A percentile compares a stretch with the other conserved stretches of the same genome.
phyloP scores from a whole-genome alignment of 805 yeast genomes.

The Hanseniaspora clermontiae region DNA sequence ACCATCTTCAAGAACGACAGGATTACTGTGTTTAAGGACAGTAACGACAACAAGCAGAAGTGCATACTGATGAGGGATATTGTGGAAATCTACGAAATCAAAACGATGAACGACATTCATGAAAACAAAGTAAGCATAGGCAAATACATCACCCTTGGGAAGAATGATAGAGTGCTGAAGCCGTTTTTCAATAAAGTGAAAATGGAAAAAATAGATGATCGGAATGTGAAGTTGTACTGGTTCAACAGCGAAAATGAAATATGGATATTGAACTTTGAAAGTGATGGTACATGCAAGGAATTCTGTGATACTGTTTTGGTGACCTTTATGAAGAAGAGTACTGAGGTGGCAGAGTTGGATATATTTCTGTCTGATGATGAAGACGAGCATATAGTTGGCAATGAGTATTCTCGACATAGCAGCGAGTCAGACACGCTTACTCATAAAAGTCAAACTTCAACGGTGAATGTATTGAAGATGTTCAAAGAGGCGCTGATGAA shows the following conservation, averaged over 20 bases:
- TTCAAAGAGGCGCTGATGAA: conserved; percentile 9
- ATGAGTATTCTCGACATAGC: background rate
- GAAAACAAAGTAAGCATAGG: conserved; percentile 14
- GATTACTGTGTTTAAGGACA: background rate
- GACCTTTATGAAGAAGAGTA: background rate
- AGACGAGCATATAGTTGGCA: background rate
- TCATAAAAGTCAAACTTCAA: background rate
- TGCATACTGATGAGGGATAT: conserved; percentile 17
- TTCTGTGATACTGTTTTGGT: background rate
- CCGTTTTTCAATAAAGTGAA: conserved; percentile 58
- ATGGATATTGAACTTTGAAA: conserved; percentile 34
- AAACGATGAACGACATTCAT: conserved; percentile 18
- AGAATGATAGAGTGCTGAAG: conserved; percentile 37
- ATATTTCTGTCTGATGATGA: conserved; percentile 3
- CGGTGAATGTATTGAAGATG: background rate
- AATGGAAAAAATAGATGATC: conserved; percentile 37
- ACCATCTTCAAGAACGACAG: conserved; percentile 19
- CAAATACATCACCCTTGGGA: conserved; percentile 24
- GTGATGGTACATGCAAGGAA: background rate
- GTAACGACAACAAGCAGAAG: background rate
- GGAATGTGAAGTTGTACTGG: conserved; percentile 20
- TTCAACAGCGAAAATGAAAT: conserved; percentile 23
- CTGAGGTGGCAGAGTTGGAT: background rate
- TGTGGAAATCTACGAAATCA: conserved; percentile 25
- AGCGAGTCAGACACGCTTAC: background rate